These are phyloP conservation scores for Bacidia gigantensis DNA, from an alignment of 495 filamentous ascomycete genomes.

Conservation along the genomic window DNA sequence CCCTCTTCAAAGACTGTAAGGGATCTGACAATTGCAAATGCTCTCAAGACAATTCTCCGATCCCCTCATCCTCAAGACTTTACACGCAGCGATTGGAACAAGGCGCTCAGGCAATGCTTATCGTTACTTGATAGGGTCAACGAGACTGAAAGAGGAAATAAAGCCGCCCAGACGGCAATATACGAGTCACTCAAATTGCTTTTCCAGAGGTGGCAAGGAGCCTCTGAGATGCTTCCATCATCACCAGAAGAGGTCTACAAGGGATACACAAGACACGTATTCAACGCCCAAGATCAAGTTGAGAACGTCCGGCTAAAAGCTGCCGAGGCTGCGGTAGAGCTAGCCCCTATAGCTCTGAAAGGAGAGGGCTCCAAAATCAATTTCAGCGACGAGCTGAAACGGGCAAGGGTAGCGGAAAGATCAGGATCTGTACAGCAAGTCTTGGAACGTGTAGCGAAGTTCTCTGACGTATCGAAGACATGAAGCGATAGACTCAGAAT, in stretches of 20 bases:
- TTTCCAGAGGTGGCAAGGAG: slow-evolving; percentile 25
- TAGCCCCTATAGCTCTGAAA: slow-evolving; percentile 7
- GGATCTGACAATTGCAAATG: slow-evolving; percentile 33
- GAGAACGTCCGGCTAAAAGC: slow-evolving; percentile 18
- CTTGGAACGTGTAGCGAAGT: slow-evolving; percentile 11
- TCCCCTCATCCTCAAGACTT: slow-evolving; percentile 26
- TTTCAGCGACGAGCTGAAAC: slow-evolving; percentile 8
- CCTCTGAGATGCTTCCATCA: not conserved
- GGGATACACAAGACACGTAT: slow-evolving; percentile 9
- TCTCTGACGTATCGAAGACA: not conserved
- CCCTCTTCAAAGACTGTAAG: slow-evolving; percentile 25
- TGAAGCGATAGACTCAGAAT: too few species aligned
- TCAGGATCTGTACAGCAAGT: slow-evolving; percentile 13
- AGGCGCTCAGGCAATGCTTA: slow-evolving; percentile 8
- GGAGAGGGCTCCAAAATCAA: not conserved
- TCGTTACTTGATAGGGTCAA: slow-evolving; percentile 8
- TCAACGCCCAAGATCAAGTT: slow-evolving; percentile 11
- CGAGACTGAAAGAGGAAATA: slow-evolving; percentile 23
- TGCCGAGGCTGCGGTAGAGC: slow-evolving; percentile 10
- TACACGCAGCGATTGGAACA: not conserved
- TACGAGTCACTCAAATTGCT: slow-evolving; percentile 32
- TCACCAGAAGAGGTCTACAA: slow-evolving; percentile 8
- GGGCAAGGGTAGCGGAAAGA: slow-evolving; percentile 9
- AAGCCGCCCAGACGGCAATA: slow-evolving; percentile 30
- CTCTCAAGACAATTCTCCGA: slow-evolving; percentile 33